Percentiles rank a stretch among this genome's conserved stretches.
Conservation (phyloP, 1,284 basidiomycete species). For the Leucoagaricus sp. region DNA sequence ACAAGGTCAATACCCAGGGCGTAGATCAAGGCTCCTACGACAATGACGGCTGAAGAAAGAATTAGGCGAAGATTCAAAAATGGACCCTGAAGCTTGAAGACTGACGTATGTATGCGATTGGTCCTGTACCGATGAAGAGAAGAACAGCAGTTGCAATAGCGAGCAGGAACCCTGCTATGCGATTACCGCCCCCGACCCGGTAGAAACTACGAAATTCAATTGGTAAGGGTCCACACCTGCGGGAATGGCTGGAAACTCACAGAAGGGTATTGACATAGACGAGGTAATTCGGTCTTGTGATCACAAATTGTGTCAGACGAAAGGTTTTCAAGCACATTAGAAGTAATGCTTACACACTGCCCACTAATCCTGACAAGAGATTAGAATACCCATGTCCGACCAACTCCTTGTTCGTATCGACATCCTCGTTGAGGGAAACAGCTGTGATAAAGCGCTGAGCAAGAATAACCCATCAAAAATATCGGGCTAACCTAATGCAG, state of each 20-base stretch:
- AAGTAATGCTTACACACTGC: slow-evolving; percentile 65
- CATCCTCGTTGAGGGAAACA: slow-evolving; percentile 90
- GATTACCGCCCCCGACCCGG: slow-evolving; percentile 88
- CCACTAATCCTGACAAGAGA: slow-evolving; percentile 76
- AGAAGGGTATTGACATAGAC: slow-evolving; percentile 92
- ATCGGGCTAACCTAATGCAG: slow-evolving; percentile 69
- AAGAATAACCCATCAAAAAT: not conserved
- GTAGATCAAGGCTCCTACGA: slow-evolving; percentile 92
- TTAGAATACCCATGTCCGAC: slow-evolving; percentile 95
- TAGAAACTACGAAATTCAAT: slow-evolving; percentile 66
- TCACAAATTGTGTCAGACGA: not conserved
- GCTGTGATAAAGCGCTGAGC: slow-evolving; percentile 40
- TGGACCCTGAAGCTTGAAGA: slow-evolving; percentile 20
- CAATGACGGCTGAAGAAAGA: slow-evolving; percentile 69
- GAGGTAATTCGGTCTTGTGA: slow-evolving; percentile 72
- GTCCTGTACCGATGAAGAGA: slow-evolving; percentile 81
- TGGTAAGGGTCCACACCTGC: not conserved
- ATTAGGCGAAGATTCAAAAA: not conserved
- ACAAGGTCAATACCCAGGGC: slow-evolving; percentile 94
- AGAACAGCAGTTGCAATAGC: slow-evolving; percentile 76
- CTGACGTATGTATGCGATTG: slow-evolving; percentile 89
- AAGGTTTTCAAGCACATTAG: not conserved
- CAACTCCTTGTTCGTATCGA: slow-evolving; percentile 93
- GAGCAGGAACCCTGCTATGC: slow-evolving; percentile 86
- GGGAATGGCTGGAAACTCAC: slow-evolving; percentile 40